phyloP scores from a whole-genome alignment of 1,139 yeast species.

The Candida gigantensis region DNA sequence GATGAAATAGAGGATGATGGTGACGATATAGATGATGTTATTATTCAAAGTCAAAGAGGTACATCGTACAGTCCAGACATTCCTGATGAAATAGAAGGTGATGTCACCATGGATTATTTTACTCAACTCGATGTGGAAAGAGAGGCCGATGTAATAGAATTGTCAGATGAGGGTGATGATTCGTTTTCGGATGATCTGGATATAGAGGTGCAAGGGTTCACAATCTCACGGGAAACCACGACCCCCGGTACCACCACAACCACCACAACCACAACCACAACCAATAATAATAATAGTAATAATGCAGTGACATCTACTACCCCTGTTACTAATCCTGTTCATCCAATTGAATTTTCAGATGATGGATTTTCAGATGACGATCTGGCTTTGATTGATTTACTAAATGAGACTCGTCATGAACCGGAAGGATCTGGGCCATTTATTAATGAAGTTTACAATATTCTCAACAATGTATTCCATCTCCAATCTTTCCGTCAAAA shows the following conservation, averaged over 20 bases:
- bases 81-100: conserved; percentile 8
- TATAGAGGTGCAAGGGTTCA: conserved; percentile 9
- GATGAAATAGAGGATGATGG: too few species aligned
- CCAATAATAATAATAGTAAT: too few species aligned
- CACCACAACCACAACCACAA: conserved; percentile 6
- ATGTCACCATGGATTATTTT: conserved; percentile 22
- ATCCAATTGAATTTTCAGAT: conserved; percentile 33
- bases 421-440: conserved; percentile 39
- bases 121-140: conserved; percentile 48
- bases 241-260: conserved; percentile 3
- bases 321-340: too few species aligned
- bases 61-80: neutral
- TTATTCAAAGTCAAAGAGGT: neutral
- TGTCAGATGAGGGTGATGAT: conserved; percentile 35
- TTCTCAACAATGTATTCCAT: conserved; percentile 61
- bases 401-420: conserved; percentile 17
- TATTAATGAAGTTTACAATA: conserved; percentile 58
- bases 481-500: conserved; percentile 73
- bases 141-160: conserved; percentile 37
- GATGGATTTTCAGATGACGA: conserved; percentile 45
- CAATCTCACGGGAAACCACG: neutral
- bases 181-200: too few species aligned
- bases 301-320: too few species aligned
- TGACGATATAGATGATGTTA: conserved; percentile 6
- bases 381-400: conserved; percentile 30